phyloP scores from a whole-genome alignment of 768 basidiomycete genomes.

The Lactarius hatsudake region DNA sequence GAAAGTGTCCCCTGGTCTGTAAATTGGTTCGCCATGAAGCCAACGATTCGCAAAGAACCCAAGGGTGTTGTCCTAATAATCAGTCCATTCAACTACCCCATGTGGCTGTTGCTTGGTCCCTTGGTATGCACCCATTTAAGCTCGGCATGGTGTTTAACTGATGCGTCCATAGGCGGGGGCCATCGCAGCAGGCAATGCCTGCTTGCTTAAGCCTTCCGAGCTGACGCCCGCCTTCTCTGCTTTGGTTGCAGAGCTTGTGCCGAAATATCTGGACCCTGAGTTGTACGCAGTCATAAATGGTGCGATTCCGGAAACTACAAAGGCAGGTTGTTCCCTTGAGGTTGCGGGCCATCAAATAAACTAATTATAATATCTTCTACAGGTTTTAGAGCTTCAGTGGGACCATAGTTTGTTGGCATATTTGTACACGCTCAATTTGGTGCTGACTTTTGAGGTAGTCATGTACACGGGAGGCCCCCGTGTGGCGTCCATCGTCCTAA shows the following conservation, averaged over 20 bases:
- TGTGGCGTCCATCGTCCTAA: conserved; percentile 64
- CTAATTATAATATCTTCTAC: not conserved
- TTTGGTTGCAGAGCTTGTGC: conserved; percentile 31
- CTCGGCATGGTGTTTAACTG: not conserved
- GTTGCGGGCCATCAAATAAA: not conserved
- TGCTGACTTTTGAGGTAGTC: conserved; percentile 37
- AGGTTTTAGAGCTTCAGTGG: conserved; percentile 76
- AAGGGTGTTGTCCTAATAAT: conserved; percentile 75
- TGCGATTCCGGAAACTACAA: conserved; percentile 34
- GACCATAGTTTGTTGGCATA: conserved; percentile 47
- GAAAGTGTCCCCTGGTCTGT: conserved; percentile 54
- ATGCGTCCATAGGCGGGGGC: conserved; percentile 33
- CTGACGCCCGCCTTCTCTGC: conserved; percentile 31
- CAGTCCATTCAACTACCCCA: conserved; percentile 72
- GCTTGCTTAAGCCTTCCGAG: conserved; percentile 40
- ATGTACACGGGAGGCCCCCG: conserved; percentile 59
- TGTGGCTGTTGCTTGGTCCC: conserved; percentile 57
- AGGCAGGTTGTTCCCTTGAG: conserved; percentile 25
- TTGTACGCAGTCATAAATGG: conserved; percentile 37
- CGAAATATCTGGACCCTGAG: conserved; percentile 37
- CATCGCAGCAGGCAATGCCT: conserved; percentile 39
- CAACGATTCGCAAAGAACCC: conserved; percentile 67
- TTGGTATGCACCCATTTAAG: conserved; percentile 41
- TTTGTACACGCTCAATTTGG: conserved; percentile 19
- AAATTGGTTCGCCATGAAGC: conserved; percentile 57